Base-by-base conservation (phyloP, 2,329 filamentous ascomycete species). In the Metarhizium humberi region DNA sequence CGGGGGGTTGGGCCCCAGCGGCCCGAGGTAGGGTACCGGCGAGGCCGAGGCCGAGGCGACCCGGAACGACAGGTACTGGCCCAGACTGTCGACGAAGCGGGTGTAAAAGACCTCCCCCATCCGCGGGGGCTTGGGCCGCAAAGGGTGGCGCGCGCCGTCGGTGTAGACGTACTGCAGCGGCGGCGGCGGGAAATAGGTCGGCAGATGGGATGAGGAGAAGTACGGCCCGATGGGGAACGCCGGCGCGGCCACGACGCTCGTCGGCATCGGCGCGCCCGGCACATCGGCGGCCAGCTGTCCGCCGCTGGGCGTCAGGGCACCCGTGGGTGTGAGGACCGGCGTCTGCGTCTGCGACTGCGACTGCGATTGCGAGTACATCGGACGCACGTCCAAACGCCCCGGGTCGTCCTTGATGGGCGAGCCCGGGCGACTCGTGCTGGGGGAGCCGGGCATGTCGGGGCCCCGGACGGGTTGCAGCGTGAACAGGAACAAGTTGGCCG, bases 71-170 rank as follows among this genome's bases (percentile, higher is more conserved):
- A 99, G 79, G 61, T 92, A 96, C 67, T 95, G 89, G 6, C 82
- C 82, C 2, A 92, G 75, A 50, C 87, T 92, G 0, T 90, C 90
- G 16, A 97, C 78, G 67, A 87, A 96, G 54, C 94, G 87, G 0
- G 85, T 87, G 69, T 99, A 99, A 64, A 99, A 92, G 0, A 89
- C 84, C 64, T 96, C 90, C 14, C 91, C 91, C 77, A 95, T 91
- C 3, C 89, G 85, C 1, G 91, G 90, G 0, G 92, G 91, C 67
- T 95, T 96, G 1, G 90, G 87, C 0, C 94, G 84, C 46, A 95
- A 75, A 0, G 94, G 94, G 66, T 99, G 94, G 0, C 91, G 86
- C 49, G 92, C 76, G 57, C 86, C 81, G 66, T 90, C 84, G 2
- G 89, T 92, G 58, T 87, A 84, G 4, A 81, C 86, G 67, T 92